These are phyloP conservation scores for Daldinia vernicosa DNA, from an alignment of 495 filamentous ascomycete genomes.

Conservation along the genomic window DNA sequence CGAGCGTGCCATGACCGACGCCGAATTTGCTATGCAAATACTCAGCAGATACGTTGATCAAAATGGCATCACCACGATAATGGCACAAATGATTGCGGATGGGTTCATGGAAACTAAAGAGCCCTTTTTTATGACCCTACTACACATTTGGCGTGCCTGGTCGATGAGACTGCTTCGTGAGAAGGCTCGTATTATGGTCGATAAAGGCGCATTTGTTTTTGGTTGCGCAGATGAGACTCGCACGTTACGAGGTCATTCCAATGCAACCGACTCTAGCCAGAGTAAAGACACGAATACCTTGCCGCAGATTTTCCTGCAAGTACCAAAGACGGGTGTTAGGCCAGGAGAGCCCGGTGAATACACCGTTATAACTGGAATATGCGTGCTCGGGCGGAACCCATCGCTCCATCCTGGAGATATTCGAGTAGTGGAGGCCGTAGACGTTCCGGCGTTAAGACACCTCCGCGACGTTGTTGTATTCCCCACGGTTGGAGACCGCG, in stretches of 20 bases:
- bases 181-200: conserved; percentile 85
- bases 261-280: conserved; percentile 31
- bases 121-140: conserved; percentile 80
- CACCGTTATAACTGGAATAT: conserved; percentile 77
- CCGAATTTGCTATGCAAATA: conserved; percentile 66
- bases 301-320: conserved; percentile 90
- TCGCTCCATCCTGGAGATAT: conserved; percentile 95
- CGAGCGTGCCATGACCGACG: conserved; percentile 71
- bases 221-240: conserved; percentile 88
- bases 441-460: conserved; percentile 75
- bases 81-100: conserved; percentile 77
- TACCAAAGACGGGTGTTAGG: conserved; percentile 58
- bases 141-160: conserved; percentile 83
- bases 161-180: conserved; percentile 88
- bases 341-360: conserved; percentile 60
- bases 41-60: conserved; percentile 83
- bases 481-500: conserved; percentile 82
- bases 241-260: conserved; percentile 74
- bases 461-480: conserved; percentile 88
- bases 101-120: conserved; percentile 82
- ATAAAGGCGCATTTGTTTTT: conserved; percentile 86
- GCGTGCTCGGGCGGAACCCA: conserved; percentile 88
- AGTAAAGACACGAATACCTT: conserved; percentile 59
- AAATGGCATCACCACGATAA: conserved; percentile 77
- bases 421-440: conserved; percentile 84